Conservation (phyloP, 164 flowering plant genomes). For the Tetracentron sinense region DNA sequence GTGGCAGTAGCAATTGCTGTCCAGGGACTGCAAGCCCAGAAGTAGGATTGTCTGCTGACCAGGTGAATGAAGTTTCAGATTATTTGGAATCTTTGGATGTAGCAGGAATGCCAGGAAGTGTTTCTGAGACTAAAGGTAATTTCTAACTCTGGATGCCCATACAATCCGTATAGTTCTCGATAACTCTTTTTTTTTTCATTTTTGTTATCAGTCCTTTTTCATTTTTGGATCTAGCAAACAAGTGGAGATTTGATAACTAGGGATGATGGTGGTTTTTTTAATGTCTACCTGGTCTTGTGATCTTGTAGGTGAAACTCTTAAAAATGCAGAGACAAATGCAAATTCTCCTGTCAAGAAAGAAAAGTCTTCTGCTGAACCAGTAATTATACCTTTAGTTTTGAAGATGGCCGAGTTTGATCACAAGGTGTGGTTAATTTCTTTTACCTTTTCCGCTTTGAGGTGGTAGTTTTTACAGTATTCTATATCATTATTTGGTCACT, state of each 20-base stretch:
- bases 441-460: neutral
- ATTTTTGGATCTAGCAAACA: constrained; percentile 3
- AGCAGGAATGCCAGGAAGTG: constrained; percentile 29
- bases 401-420: constrained; percentile 99
- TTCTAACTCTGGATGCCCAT: constrained; percentile 4
- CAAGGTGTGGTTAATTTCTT: constrained; percentile 45
- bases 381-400: constrained; percentile 80
- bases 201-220: neutral
- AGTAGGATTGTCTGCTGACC: constrained; percentile 27
- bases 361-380: constrained; percentile 67
- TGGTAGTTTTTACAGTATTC: neutral
- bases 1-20: constrained; percentile 14
- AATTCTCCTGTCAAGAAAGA: constrained; percentile 36
- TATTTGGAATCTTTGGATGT: constrained; percentile 34
- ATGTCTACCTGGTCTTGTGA: constrained; percentile 10
- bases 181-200: constrained; percentile 7
- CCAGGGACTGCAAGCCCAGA: constrained; percentile 11
- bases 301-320: constrained; percentile 40
- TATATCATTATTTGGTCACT: neutral
- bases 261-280: neutral
- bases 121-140: constrained; percentile 47
- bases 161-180: neutral
- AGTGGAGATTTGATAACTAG: constrained; percentile 3
- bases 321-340: constrained; percentile 29
- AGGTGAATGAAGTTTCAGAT: constrained; percentile 35